phyloP scores from a whole-genome alignment of 192 early-diverging fungal genomes.

The Coemansia sp. region DNA sequence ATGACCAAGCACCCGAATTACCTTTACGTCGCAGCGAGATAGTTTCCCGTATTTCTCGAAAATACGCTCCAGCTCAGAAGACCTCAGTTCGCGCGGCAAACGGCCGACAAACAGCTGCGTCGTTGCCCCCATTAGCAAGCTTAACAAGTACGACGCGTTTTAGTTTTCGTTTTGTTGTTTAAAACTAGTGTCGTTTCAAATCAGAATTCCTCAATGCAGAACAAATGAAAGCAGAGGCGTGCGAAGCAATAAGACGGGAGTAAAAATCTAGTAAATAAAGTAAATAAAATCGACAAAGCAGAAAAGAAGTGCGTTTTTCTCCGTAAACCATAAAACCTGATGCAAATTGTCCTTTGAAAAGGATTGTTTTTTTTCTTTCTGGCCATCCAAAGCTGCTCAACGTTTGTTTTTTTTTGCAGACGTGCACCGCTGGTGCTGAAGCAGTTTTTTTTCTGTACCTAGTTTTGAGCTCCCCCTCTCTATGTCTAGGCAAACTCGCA shows the following conservation, averaged over 20 bases:
- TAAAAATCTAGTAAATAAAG: background rate
- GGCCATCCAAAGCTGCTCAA: no score
- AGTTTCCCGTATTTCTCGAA: constrained; percentile 45
- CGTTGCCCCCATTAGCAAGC: constrained; percentile 11
- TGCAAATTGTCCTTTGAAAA: no score
- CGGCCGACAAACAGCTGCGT: constrained; percentile 48
- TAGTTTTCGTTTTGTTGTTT: background rate
- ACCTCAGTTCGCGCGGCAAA: constrained; percentile 28
- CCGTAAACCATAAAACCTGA: no score
- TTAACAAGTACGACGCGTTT: background rate
- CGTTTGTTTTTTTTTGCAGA: no score
- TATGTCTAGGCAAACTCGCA: no score
- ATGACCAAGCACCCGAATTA: background rate
- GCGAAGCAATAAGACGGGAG: background rate
- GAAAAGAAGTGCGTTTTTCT: no score
- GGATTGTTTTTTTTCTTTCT: no score
- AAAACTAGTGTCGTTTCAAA: background rate
- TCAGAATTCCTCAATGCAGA: background rate
- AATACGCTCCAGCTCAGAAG: constrained; percentile 28
- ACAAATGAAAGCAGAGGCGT: background rate
- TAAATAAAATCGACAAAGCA: background rate
- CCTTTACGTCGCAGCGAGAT: constrained; percentile 49
- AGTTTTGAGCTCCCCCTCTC: no score
- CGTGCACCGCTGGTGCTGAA: no score
- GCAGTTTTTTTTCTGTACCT: no score